Conservation (phyloP, 371 early-diverging fungal genomes). For the Mortierella sp. region DNA sequence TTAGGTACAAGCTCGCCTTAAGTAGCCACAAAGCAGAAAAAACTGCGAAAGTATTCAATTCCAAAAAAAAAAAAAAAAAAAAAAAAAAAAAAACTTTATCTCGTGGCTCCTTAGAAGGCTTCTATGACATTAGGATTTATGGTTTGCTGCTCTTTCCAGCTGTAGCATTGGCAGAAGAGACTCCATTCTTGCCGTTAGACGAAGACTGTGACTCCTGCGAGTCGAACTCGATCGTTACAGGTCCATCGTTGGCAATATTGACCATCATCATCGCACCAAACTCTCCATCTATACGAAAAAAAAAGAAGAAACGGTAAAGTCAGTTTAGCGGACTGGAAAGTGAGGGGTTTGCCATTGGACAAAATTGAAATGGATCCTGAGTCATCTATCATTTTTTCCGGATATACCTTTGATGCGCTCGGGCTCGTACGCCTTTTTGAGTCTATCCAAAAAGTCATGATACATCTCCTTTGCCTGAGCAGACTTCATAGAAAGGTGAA, state of each 20-base stretch:
- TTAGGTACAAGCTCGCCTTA: too few relatives aligned
- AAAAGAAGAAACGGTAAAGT: not conserved
- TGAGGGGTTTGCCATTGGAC: too few relatives aligned
- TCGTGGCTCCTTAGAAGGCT: too few relatives aligned
- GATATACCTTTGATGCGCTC: constrained; percentile 74
- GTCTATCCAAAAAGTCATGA: constrained; percentile 70
- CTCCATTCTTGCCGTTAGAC: constrained; percentile 21
- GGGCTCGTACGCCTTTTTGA: constrained; percentile 71
- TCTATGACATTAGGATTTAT: too few relatives aligned
- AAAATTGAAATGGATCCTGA: not conserved
- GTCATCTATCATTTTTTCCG: not conserved
- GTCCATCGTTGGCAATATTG: constrained; percentile 85
- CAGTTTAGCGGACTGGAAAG: not conserved
- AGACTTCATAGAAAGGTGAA: constrained; percentile 86
- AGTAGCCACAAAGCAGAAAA: too few relatives aligned
- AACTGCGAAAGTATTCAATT: too few relatives aligned
- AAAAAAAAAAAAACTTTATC: too few relatives aligned
- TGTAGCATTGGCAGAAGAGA: too few relatives aligned
- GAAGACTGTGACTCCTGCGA: constrained; percentile 62
- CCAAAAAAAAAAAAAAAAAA: too few relatives aligned
- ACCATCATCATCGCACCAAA: constrained; percentile 93
- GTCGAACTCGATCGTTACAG: constrained; percentile 82
- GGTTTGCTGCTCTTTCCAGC: too few relatives aligned
- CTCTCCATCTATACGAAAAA: constrained; percentile 65
- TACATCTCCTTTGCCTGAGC: constrained; percentile 76